Evolutionary conservation across 2,329 filamentous ascomycete genomes (phyloP), one percentile per base, ranked within the genome.

Genomic region (Stromatinia cepivora): DNA sequence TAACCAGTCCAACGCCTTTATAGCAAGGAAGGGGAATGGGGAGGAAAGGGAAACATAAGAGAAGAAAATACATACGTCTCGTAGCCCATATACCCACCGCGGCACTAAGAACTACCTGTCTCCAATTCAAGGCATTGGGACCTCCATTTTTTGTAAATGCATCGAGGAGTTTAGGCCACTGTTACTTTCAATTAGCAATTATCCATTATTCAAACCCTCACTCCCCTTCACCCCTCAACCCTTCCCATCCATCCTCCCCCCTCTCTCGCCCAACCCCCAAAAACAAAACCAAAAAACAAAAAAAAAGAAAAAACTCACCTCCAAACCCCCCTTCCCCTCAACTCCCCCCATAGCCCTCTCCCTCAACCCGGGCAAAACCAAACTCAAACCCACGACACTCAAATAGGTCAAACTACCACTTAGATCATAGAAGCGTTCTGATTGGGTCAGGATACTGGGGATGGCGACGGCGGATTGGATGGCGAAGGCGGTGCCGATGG

Each of bases 361-460:
- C 59, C 59, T 62, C 20, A 25, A 45, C 1, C 20, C 46, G 1
- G 59, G 59, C 45, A 62, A 62, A 9, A 10, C 28, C 22, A 62
- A 17, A 15, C 45, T 36, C 22, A 62, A n/a, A 0, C 45, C 59
- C 31, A 50, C n/a, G 0, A 63, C 59, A 10, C 59, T 34, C 59
- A 63, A 28, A 39, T 52, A 63, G 0, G 59, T 63, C 59, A 63
- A 13, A 8, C 59, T 63, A 0, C 59, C 59, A 81, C 50, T 80
- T 76, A 89, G 78, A 76, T 92, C 90, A 77, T 90, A 92, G 81
- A 90, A 90, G 50, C 86, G 84, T 76, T 92, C 90, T 9, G 86
- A 85, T 74, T 87, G 84, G 45, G 82, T 80, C 36, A 84, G 72
- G 71, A 90, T 86, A 8, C 87, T 90, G 7, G 89, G 89, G 2